phyloP scores from a whole-genome alignment of 768 basidiomycete species.

The Cystofilobasidium bisporidii region DNA sequence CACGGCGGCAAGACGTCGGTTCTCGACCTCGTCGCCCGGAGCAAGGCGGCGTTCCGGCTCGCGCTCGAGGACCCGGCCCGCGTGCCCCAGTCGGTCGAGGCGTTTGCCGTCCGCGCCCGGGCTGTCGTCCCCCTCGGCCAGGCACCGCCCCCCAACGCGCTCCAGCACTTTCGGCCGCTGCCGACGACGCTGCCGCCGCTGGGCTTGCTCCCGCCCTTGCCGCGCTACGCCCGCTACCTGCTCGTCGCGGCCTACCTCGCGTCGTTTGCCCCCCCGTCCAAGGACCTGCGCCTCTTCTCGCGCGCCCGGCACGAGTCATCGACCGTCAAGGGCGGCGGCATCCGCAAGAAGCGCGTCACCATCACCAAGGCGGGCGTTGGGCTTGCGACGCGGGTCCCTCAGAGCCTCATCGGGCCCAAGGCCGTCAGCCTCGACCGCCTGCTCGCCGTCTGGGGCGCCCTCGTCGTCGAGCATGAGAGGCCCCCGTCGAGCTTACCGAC shows the following conservation, averaged over 20 bases:
- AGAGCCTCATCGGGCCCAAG: conserved; percentile 4
- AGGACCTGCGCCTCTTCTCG: conserved; percentile 20
- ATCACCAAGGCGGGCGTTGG: neutral
- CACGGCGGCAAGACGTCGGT: conserved; percentile 7
- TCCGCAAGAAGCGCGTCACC: neutral
- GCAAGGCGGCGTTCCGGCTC: conserved; percentile 11
- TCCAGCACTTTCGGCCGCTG: conserved; percentile 2
- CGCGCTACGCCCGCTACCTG: conserved; percentile 17
- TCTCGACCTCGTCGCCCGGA: conserved; percentile 7
- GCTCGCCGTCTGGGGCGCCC: conserved; percentile 25
- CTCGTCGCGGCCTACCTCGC: conserved; percentile 22
- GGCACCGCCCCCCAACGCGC: neutral
- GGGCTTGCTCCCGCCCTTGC: neutral
- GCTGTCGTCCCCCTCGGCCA: neutral
- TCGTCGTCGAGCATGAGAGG: conserved; percentile 24
- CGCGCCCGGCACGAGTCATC: neutral
- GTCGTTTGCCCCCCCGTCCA: conserved; percentile 11
- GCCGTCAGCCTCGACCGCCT: conserved; percentile 14
- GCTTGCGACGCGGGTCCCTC: neutral
- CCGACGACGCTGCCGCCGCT: neutral
- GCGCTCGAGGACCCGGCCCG: conserved; percentile 16
- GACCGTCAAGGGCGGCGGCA: neutral
- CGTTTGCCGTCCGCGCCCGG: conserved; percentile 4
- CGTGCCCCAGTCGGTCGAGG: conserved; percentile 8
- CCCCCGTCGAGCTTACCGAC: neutral